Base-by-base conservation (phyloP, 1,139 yeast genomes). In the Pichia sp. region DNA sequence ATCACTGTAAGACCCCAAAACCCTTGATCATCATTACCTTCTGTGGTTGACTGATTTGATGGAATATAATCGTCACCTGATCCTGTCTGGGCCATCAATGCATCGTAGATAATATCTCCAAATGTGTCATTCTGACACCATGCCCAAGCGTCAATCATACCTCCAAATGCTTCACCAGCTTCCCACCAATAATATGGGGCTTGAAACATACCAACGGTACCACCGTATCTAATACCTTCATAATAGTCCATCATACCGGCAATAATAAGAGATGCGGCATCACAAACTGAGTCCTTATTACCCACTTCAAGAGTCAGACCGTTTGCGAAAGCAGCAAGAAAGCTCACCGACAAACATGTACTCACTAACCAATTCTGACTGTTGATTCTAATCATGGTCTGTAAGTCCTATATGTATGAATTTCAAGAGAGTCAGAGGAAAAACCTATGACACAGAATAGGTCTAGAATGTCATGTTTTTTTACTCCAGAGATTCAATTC, bases 141-240 rank as follows among this genome's bases (percentile, higher is more conserved):
- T 53, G 67, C 74, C 56, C 81, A 69, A 59, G 79, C 82, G 60
- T 83, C 90, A 44, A 86, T 66, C 65, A 86, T 58, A 9, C 86
- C 75, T 10, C 90, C 92, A 79, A 86, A 81, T 1, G 85, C 87
- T 48, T 87, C 95, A 52, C 95, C 95, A 39, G 94, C 92, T 66
- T 83, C 85, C 95, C 95, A 87, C 96, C 96, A 87, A 69, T 83
- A 85, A 67, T 84, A 85, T 2, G 95, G 95, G 51, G 69, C 60
- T 23, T 72, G 67, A 61, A 87, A 86, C 82, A 79, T 75, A 34
- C 95, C 95, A 29, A 85, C 74, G 9, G 82, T 71, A 27, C 85
- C 83, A 36, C 84, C 84, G 36, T 68, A 55, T 39, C 68, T 62
- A 45, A 64, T 63, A 23, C 92, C 92, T 33, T 73, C 75, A 61